phyloP scores from a whole-genome alignment of 345 rosid genomes.

The Lepidium aucheri region DNA sequence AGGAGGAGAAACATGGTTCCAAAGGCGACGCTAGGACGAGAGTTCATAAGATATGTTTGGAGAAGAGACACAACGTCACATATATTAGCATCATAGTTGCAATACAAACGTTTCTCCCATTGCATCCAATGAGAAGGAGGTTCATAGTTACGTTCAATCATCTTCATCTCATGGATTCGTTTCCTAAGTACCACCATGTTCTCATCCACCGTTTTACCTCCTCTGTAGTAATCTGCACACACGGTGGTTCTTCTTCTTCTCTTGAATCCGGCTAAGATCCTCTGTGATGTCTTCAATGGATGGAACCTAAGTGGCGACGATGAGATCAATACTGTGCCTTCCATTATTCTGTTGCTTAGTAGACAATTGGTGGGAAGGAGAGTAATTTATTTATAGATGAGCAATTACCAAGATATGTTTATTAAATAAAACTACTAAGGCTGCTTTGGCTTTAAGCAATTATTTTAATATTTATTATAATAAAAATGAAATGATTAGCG shows the following conservation, averaged over 20 bases:
- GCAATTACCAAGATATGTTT: background rate
- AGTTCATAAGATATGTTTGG: conserved; percentile 47
- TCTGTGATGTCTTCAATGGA: background rate
- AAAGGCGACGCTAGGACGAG: conserved; percentile 54
- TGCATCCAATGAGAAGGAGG: conserved; percentile 58
- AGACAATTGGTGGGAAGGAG: background rate
- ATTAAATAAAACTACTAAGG: background rate
- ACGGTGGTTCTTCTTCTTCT: conserved; percentile 3
- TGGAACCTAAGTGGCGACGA: conserved; percentile 9
- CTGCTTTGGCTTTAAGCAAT: conserved; percentile 12
- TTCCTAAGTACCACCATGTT: conserved; percentile 56
- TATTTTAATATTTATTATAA: too few species aligned
- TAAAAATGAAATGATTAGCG: background rate
- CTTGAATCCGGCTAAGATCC: background rate
- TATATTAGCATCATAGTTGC: conserved; percentile 37
- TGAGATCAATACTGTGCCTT: background rate
- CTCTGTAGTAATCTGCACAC: conserved; percentile 13
- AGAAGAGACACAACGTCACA: conserved; percentile 37
- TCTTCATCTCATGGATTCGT: conserved; percentile 53
- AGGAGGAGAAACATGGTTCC: conserved; percentile 33
- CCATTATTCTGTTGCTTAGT: conserved; percentile 11
- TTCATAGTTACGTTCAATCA: conserved; percentile 52
- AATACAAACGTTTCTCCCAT: conserved; percentile 55
- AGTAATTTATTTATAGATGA: background rate
- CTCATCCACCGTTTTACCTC: conserved; percentile 44